Evolutionary conservation across 345 rosid species (phyloP), one percentile per base, ranked within the genome.

Genomic region (Eucalyptus shirleyi): DNA sequence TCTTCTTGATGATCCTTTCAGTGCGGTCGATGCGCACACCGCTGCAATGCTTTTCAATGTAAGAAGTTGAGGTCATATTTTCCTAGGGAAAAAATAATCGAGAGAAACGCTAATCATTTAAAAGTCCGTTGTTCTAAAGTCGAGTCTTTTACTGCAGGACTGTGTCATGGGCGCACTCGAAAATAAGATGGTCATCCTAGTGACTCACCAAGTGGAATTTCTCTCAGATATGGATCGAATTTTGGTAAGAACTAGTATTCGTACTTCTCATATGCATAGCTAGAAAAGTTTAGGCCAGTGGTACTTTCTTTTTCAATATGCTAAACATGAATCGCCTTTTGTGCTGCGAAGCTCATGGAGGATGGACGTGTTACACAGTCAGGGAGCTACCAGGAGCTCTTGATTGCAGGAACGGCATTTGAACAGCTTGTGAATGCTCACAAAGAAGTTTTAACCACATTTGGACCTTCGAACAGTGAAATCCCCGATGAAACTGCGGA

Each of bases 181-280:
- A 77, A 91, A 91, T 45, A 97, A 97, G 92, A 96, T 96, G 42
- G 96, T 95, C 87, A 88, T 97, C 89, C 91, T 97, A 16, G 98
- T 96, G 82, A 95, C 99, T 89, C 99, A 96, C 89, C 99, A 94
- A 94, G 97, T 97, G 86, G 99, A 97, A 69, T 97, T 94, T 90
- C 99, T 96, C 87, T 91, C 97, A 6, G 93, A 88, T 90, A 95
- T 95, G 62, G 96, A 97, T 88, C 91, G 72, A 88, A 94, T 96
- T 90, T 87, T 95, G 96, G 98, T 96, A 93, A 90, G 56, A 81
- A 85, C 47, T 0, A 30, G 85, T 40, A 6, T 87, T 37, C 26
- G 13, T 77, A 40, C 47, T 77, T 65, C 11, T 65, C 77, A 8
- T 65, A 65, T 65, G 21, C 77, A 65, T 65, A 65, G 16, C 9